These are phyloP conservation scores for Cutaneotrichosporon cyanovorans DNA, from an alignment of 1,284 basidiomycete genomes.

Conservation along the genomic window DNA sequence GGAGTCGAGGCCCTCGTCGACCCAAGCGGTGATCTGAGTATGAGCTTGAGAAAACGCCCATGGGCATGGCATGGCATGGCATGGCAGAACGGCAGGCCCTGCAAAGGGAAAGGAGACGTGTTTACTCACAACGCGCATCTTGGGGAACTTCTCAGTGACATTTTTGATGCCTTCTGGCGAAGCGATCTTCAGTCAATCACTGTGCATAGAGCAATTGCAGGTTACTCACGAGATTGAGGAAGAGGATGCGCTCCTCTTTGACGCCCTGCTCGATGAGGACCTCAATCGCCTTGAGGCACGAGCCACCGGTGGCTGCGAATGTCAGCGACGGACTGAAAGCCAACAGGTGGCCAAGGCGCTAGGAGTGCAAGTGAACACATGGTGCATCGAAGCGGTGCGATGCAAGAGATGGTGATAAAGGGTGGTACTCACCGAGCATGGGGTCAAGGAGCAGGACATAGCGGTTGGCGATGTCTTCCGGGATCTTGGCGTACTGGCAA, in stretches of 20 bases:
- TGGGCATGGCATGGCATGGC: background rate
- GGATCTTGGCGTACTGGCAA: slow-evolving; percentile 61
- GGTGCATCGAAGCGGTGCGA: too few species aligned
- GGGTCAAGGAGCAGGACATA: slow-evolving; percentile 94
- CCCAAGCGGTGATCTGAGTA: slow-evolving; percentile 84
- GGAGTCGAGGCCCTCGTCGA: slow-evolving; percentile 87
- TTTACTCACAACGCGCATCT: slow-evolving; percentile 67
- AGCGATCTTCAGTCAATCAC: slow-evolving; percentile 57
- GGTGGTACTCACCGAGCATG: slow-evolving; percentile 72
- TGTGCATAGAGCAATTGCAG: background rate
- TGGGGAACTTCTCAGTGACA: slow-evolving; percentile 73
- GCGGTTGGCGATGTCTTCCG: slow-evolving; percentile 81
- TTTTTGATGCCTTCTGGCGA: slow-evolving; percentile 83
- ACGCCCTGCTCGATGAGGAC: slow-evolving; percentile 87
- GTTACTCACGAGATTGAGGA: slow-evolving; percentile 76
- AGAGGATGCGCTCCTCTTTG: slow-evolving; percentile 72
- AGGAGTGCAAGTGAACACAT: background rate
- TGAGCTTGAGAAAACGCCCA: background rate
- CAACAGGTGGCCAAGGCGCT: background rate
- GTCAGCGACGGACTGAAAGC: background rate
- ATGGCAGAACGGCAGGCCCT: slow-evolving; percentile 3
- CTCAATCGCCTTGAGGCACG: slow-evolving; percentile 94
- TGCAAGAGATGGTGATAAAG: too few species aligned
- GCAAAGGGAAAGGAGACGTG: background rate
- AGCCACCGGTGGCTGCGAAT: slow-evolving; percentile 82